Conservation (phyloP, 345 rosid species). For the Chamaenerion angustifolium region DNA sequence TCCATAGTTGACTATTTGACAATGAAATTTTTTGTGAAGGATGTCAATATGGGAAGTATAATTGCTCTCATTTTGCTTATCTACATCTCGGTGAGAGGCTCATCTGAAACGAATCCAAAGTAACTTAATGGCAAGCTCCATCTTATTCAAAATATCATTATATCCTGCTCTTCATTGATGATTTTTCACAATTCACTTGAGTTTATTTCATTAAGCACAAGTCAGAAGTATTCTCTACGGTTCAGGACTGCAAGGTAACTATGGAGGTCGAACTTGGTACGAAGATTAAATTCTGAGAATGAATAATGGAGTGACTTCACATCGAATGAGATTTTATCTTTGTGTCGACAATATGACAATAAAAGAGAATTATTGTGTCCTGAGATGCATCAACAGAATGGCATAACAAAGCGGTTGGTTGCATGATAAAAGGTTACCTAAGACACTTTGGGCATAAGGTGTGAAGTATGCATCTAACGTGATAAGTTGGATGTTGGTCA, state of each 20-base stretch:
- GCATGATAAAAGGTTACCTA: no score
- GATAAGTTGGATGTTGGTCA: slow-evolving; percentile 4
- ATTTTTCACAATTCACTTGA: background rate
- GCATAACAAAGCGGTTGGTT: slow-evolving; percentile 1
- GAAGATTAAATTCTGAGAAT: background rate
- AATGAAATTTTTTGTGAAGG: no score
- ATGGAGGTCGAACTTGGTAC: background rate
- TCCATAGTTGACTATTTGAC: no score
- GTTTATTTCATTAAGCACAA: no score
- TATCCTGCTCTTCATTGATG: slow-evolving; percentile 2
- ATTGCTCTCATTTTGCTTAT: slow-evolving; percentile 12
- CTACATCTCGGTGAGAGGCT: background rate
- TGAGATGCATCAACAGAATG: slow-evolving; percentile 5
- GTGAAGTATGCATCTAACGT: slow-evolving; percentile 3
- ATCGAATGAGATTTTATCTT: slow-evolving; percentile 4
- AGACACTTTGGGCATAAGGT: slow-evolving; percentile 4
- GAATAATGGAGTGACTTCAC: no score
- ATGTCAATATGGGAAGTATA: no score
- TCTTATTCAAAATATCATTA: background rate
- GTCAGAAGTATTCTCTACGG: background rate
- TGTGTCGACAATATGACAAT: slow-evolving; percentile 1
- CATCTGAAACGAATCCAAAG: slow-evolving; percentile 4
- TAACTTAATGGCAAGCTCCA: background rate
- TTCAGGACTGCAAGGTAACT: background rate
- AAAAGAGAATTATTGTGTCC: slow-evolving; percentile 3